Evolutionary conservation across 345 rosid genomes (phyloP).

Genomic region (rapeseed (Brassica napus)): Da-Ae NC_063448.1:43650001-43650500

Average conservation of each 20-base stretch:
- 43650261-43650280: conserved; percentile 35
- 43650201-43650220: conserved; percentile 46
- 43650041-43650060: too few species aligned
- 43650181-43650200: conserved; percentile 98
- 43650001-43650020: too few species aligned
- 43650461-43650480: background rate
- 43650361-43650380: conserved; percentile 18
- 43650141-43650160: too few species aligned
- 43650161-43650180: conserved; percentile 88
- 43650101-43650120: too few species aligned
- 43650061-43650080: too few species aligned
- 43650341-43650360: conserved; percentile 27
- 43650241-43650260: conserved; percentile 71
- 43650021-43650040: too few species aligned
- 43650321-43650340: conserved; percentile 37
- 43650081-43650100: background rate
- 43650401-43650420: background rate
- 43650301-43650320: conserved; percentile 25
- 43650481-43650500: background rate
- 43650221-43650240: conserved; percentile 52
- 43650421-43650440: background rate
- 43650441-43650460: background rate
- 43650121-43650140: too few species aligned
- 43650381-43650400: background rate
- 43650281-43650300: conserved; percentile 36